These are phyloP conservation scores for Sindora glabra DNA, from an alignment of 306 rosid genomes.

Conservation along the genomic window DNA sequence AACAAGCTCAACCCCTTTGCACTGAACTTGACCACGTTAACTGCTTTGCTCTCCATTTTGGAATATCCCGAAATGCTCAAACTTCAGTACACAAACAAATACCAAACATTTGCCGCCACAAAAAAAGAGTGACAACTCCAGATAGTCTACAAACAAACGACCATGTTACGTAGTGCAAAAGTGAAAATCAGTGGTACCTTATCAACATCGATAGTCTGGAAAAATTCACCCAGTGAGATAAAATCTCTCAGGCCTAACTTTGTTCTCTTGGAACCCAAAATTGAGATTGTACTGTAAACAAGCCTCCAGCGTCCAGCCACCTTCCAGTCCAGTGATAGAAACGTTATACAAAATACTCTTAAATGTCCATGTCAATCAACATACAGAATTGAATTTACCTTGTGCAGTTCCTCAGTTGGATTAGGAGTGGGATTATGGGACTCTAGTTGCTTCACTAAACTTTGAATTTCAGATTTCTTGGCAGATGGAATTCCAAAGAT, in stretches of 20 bases:
- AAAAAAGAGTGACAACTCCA: too few relatives aligned
- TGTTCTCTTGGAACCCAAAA: slow-evolving; percentile 77
- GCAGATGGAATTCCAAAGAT: slow-evolving; percentile 73
- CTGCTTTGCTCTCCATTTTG: slow-evolving; percentile 78
- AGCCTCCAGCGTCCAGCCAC: slow-evolving; percentile 77
- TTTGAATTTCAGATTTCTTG: slow-evolving; percentile 61
- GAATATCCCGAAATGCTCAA: slow-evolving; percentile 13
- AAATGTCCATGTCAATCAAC: neutral
- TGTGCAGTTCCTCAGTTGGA: slow-evolving; percentile 51
- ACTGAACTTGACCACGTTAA: slow-evolving; percentile 66
- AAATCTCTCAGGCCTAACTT: slow-evolving; percentile 83
- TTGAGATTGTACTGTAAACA: slow-evolving; percentile 67
- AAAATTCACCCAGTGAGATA: slow-evolving; percentile 71
- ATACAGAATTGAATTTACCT: slow-evolving; percentile 27
- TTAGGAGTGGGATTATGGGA: slow-evolving; percentile 68
- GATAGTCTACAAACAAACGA: too few relatives aligned
- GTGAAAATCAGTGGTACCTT: slow-evolving; percentile 38
- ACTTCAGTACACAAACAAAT: slow-evolving; percentile 11
- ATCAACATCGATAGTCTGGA: slow-evolving; percentile 53
- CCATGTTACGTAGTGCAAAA: neutral
- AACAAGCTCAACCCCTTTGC: slow-evolving; percentile 59
- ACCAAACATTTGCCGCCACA: neutral
- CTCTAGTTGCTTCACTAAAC: slow-evolving; percentile 56
- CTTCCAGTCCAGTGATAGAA: slow-evolving; percentile 21
- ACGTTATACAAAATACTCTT: neutral